These are phyloP conservation scores for Pythium biforme DNA, from an alignment of 352 stramenopile species.

Conservation along the genomic window DNA sequence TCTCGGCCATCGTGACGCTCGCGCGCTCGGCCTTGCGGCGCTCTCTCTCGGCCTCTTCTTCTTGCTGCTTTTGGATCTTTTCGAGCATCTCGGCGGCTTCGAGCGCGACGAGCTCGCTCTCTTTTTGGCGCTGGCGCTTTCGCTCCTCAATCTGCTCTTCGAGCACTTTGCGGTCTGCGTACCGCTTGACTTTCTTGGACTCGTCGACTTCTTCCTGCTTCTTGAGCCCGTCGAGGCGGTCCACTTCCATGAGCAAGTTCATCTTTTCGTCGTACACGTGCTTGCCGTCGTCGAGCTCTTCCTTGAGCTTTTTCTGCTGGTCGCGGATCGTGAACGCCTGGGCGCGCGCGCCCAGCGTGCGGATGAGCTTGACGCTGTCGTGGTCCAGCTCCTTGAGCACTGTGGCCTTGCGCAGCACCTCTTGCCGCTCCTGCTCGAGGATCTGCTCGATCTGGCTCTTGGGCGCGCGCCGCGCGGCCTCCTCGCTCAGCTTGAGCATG, in stretches of 20 bases:
- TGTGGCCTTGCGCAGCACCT: slow-evolving; percentile 49
- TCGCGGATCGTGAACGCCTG: slow-evolving; percentile 95
- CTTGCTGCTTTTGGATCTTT: slow-evolving; percentile 74
- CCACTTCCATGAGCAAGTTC: slow-evolving; percentile 94
- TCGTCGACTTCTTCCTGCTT: slow-evolving; percentile 88
- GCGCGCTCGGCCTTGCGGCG: slow-evolving; percentile 51
- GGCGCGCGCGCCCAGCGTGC: slow-evolving; percentile 88
- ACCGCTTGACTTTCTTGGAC: slow-evolving; percentile 83
- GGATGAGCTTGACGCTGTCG: slow-evolving; percentile 94
- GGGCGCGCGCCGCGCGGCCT: slow-evolving; percentile 55
- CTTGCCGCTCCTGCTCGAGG: slow-evolving; percentile 66
- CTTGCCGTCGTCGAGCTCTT: slow-evolving; percentile 66
- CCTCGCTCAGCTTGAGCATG: slow-evolving; percentile 70
- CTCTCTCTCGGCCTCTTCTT: slow-evolving; percentile 78
- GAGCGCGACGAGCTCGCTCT: slow-evolving; percentile 44
- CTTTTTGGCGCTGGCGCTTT: slow-evolving; percentile 43
- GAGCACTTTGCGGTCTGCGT: slow-evolving; percentile 84
- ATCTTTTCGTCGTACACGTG: slow-evolving; percentile 92
- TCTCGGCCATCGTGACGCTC: slow-evolving; percentile 65
- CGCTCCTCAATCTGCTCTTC: slow-evolving; percentile 83
- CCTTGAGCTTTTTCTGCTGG: slow-evolving; percentile 81
- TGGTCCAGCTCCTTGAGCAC: slow-evolving; percentile 73
- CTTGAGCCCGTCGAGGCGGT: slow-evolving; percentile 91
- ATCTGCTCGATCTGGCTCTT: slow-evolving; percentile 81
- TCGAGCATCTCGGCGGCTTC: slow-evolving; percentile 90